Evolutionary conservation across 2,329 filamentous ascomycete genomes (phyloP).

Genomic region (Acarospora socialis): DNA sequence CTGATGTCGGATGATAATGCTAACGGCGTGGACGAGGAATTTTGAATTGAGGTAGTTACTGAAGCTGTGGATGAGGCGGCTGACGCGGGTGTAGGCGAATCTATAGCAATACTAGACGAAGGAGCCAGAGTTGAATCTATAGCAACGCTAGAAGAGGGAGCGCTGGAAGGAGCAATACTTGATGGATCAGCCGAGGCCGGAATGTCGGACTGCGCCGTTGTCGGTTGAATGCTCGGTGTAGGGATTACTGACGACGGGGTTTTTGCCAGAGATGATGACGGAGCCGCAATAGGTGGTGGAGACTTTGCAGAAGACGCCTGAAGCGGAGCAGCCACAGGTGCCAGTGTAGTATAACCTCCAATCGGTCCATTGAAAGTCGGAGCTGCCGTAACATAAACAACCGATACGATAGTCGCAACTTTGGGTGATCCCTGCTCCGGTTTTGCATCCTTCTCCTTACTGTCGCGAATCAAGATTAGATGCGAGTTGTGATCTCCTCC

Average conservation of each 20-base stretch:
- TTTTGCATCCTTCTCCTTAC: conserved; percentile 11
- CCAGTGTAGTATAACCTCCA: conserved; percentile 32
- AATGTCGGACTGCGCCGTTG: neutral
- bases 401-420: conserved; percentile 22
- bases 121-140: conserved; percentile 6
- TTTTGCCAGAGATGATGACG: too few species aligned
- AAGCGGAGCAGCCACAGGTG: conserved; percentile 8
- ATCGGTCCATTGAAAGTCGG: conserved; percentile 39
- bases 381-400: conserved; percentile 38
- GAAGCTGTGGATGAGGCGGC: conserved; percentile 14
- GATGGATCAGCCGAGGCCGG: too few species aligned
- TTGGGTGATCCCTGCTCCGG: conserved; percentile 4
- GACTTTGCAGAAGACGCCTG: conserved; percentile 10
- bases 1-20: too few species aligned
- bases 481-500: conserved; percentile 11
- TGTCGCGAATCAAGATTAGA: conserved; percentile 8
- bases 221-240: too few species aligned
- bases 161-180: too few species aligned
- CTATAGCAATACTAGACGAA: conserved; percentile 7
- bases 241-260: too few species aligned
- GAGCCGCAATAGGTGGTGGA: conserved; percentile 1
- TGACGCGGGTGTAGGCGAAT: conserved; percentile 1
- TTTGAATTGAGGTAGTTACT: conserved; percentile 18
- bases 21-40: too few species aligned
- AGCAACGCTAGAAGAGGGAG: conserved; percentile 2